Evolutionary conservation across 2,329 filamentous ascomycete genomes (phyloP), one percentile per base, ranked within the genome.

Genomic region (Colletotrichum trifolii): DNA sequence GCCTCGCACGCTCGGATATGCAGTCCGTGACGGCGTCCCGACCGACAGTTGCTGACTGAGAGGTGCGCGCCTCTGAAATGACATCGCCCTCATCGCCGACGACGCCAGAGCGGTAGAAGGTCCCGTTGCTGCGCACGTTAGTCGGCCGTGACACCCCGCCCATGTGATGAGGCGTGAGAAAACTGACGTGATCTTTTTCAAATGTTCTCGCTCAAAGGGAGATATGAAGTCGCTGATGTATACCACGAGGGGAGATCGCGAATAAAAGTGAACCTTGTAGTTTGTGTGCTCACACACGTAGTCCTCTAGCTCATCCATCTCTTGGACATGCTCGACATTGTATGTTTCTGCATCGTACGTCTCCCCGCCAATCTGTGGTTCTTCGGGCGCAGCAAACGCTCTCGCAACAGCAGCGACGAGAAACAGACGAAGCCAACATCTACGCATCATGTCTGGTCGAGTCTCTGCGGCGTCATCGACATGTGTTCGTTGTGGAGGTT

Each of bases 161-260:
- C 8, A 34, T 47, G 38, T 17, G 4, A 34, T 12, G 12, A 6
- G 4, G n/a, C 17, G 1, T 2, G 4, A 10, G 6, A 2, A 2
- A 35, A 68, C 75, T 70, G 56, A 77, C 75, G 76, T 77, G 52
- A 75, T 68, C 36, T 71, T 69, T 46, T 73, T 71, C 12, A 81
- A 74, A 64, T 80, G 77, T 4, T 60, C 55, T 10, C 73, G 73
- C 67, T 80, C 78, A 33, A 76, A 70, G 8, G 69, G 56, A 1
- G 74, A 79, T 38, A 81, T 64, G 64, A 81, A 81, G 40, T 74
- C 69, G 33, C 71, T 70, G 8, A 80, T 72, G 50, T 81, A 81
- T 38, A 80, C 74, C 11, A 81, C 76, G 6, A 80, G 63, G 1
- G 78, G 78, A 15, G 76, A 77, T 52, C 72, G 72, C 11, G 76